phyloP scores from a whole-genome alignment of 2,329 filamentous ascomycete species.

The Fusarium longipes region DNA sequence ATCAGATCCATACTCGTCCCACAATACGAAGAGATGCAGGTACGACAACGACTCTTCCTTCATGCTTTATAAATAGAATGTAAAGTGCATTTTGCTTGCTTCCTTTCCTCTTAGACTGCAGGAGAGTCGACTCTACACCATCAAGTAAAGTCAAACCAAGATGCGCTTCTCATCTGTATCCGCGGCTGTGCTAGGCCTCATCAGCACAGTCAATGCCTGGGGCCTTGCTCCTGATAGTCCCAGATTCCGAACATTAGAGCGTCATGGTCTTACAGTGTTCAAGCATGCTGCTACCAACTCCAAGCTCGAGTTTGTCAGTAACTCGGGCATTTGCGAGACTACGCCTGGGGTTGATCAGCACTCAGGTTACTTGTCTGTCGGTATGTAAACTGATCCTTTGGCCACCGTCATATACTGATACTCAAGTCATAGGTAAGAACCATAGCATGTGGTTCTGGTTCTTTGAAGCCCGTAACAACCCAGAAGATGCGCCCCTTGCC shows the following conservation, averaged over 20 bases:
- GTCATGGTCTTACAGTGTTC: conserved; percentile 27
- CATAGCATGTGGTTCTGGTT: conserved; percentile 60
- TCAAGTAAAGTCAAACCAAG: not conserved
- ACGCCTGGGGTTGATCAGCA: conserved; percentile 71
- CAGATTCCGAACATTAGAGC: conserved; percentile 31
- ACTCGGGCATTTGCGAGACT: conserved; percentile 65
- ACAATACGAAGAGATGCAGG: conserved; percentile 3
- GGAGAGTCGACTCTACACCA: not conserved
- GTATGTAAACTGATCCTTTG: conserved; percentile 46
- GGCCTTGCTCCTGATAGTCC: conserved; percentile 33
- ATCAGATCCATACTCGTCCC: conserved; percentile 23
- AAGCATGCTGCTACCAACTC: conserved; percentile 35
- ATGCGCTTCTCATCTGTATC: conserved; percentile 41
- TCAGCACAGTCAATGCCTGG: conserved; percentile 29
- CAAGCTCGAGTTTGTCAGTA: conserved; percentile 42
- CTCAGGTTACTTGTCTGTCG: conserved; percentile 72
- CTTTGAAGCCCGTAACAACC: conserved; percentile 58
- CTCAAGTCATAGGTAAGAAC: conserved; percentile 29
- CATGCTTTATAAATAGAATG: conserved; percentile 22
- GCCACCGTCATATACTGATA: conserved; percentile 38
- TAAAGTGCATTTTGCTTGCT: not conserved
- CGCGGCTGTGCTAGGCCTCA: conserved; percentile 31
- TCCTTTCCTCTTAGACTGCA: not conserved
- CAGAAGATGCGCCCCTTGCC: conserved; percentile 57
- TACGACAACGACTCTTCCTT: not conserved